Evolutionary conservation across 2,329 filamentous ascomycete species (phyloP), one percentile per base, ranked within the genome.

Genomic region (Ceratocystis papillata): DNA sequence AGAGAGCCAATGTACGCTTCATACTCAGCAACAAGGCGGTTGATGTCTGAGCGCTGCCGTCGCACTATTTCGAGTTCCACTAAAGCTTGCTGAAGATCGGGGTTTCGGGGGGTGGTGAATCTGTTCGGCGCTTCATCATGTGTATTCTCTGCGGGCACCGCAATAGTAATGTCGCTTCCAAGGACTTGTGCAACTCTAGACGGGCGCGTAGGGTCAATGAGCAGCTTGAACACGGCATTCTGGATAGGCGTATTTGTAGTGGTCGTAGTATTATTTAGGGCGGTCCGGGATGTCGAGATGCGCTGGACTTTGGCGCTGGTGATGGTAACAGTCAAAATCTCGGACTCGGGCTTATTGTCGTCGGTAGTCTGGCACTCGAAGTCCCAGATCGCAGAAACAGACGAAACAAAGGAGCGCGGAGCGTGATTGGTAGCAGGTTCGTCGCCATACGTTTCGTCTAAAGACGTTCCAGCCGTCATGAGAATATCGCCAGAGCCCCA

Each of bases 171-270:
- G 46, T 65, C 66, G 22, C 63, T 65, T 8, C 66, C 66, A 28
- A 67, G 48, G 30, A 67, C 66, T 37, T 67, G 63, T 22, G 62
- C 30, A 30, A 68, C 55, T 61, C 65, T 68, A n/a, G 46, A 53
- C n/a, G 46, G 53, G 17, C 53, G 53, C 4, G 64, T 68, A 17
- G 64, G 64, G 12, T 68, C 67, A 41, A 67, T 65, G 33, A 67
- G 44, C 10, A 67, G 59, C 30, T 67, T 67, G 28, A 67, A 67
- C n/a, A 67, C 66, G 3, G 66, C 46, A 60, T 67, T 67, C 28
- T 67, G 66, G 4, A 65, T 44, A 10, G 66, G 30, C 8, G 66
- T 48, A 15, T 25, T 55, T 5, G 48, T 50, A 2, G 63, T 65
- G n/a, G 63, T 60, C 1, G 66, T 65, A 4, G 48, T 25, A 12